Evolutionary conservation across 805 yeast genomes (phyloP).

Genomic region (Candida sithepensis): DNA sequence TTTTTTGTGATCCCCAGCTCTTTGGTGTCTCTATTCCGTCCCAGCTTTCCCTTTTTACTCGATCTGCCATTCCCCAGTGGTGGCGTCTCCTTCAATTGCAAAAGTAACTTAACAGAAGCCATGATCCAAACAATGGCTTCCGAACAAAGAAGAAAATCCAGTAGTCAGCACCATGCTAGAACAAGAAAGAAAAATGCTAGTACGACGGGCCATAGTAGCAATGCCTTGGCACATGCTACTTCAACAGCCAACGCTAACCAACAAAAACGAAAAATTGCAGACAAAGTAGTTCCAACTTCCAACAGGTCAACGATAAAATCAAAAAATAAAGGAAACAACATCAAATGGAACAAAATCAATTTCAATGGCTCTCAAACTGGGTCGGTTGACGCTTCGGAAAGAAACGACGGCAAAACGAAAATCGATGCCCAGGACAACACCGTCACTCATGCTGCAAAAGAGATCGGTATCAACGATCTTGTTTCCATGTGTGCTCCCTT

Average conservation of each 20-base stretch:
- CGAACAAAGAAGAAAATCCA: not conserved
- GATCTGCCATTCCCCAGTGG: not conserved
- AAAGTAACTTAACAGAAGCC: not conserved
- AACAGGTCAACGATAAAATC: not conserved
- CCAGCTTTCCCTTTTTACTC: too few species aligned
- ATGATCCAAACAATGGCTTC: not conserved
- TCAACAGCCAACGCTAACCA: not conserved
- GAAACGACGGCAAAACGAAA: not conserved
- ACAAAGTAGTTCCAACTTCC: not conserved
- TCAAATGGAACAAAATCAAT: conserved; percentile 1
- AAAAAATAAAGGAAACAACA: not conserved
- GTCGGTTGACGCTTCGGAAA: not conserved
- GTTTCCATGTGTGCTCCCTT: conserved; percentile 24
- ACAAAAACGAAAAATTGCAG: not conserved
- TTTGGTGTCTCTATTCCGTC: too few species aligned
- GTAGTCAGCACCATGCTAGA: not conserved
- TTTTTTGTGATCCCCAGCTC: too few species aligned
- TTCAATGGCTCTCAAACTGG: not conserved
- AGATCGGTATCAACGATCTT: conserved; percentile 10
- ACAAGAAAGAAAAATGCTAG: not conserved
- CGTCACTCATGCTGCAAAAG: conserved; percentile 1
- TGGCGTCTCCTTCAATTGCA: too few species aligned
- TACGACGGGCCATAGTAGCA: not conserved
- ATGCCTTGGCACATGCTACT: not conserved
- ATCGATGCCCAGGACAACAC: not conserved